Evolutionary conservation across 1,139 yeast species (phyloP), one percentile per base, ranked within the genome.

Genomic region (Yamadazyma triangularis): DNA sequence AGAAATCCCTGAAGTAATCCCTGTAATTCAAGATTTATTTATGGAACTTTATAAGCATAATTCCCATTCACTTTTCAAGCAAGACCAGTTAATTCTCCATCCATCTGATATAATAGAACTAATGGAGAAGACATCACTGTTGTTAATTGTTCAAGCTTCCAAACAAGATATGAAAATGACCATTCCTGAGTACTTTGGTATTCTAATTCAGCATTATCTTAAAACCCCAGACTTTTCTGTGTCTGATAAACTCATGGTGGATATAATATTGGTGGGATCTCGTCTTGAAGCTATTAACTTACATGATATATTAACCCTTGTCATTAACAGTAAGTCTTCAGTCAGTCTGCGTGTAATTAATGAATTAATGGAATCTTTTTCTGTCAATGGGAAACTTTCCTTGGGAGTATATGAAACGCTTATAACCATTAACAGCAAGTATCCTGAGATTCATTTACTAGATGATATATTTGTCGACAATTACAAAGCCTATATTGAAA

Each of bases 161-260:
- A 13, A 18, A 7, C 30, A 33, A 8, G 39, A 18, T 7, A 9
- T 37, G 5, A 18, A 13, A 9, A 7, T 41, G 6, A 29, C 30
- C 5, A 28, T 56, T 10, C 69, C 70, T 1, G 50, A 49, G 31
- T 64, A 45, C 40, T 39, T 63, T 41, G 46, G 57, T 1, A 29
- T 50, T 2, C 31, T 63, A 20, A 51, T 60, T 3, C 47, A 30
- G 26, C 23, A 24, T 18, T 12, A 4, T 34, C 4, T 32, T 32
- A 23, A 29, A 34, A 16, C 8, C 39, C 5, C 28, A 32, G 9
- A 18, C 2, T 13, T 27, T 10, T 15, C 29, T 3, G 14, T 42
- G 11, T 24, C 35, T 12, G 37, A 38, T 18, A 26, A 29, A 2
- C 23, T 27, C 3, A 26, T 42, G 18, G 40, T 42, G 3, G 32